Evolutionary conservation across 441 rosid genomes (phyloP).

Genomic region (Omphalea diandra): DNA sequence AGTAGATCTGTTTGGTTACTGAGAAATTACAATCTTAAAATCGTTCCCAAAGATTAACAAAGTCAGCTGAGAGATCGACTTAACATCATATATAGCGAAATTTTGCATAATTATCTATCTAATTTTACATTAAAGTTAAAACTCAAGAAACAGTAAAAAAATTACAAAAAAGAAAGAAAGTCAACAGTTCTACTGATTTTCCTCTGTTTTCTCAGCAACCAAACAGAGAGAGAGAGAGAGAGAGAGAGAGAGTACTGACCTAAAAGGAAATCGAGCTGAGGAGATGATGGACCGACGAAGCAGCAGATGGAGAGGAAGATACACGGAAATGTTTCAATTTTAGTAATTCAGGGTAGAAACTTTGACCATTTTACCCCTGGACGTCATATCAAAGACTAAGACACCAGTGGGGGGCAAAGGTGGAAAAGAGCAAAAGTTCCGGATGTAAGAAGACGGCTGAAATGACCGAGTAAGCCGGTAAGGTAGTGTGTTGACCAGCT

Average conservation of each 20-base stretch:
- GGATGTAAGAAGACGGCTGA: not conserved
- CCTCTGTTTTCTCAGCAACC: slow-evolving; percentile 22
- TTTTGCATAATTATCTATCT: not conserved
- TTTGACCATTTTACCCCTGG: slow-evolving; percentile 27
- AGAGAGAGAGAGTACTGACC: slow-evolving; percentile 20
- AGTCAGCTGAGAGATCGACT: not conserved
- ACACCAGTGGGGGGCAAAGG: slow-evolving; percentile 3
- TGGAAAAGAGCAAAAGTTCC: not conserved
- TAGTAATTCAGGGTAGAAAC: accelerated
- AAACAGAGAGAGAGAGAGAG: not conserved
- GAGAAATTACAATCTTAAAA: slow-evolving; percentile 13
- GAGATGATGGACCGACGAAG: slow-evolving; percentile 8
- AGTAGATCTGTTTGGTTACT: not conserved
- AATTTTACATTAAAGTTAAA: not conserved
- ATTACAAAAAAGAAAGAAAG: not conserved
- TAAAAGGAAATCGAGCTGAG: slow-evolving; percentile 5
- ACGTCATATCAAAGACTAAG: not conserved
- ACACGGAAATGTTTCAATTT: not conserved
- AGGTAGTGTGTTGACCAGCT: not conserved
- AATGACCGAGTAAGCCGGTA: slow-evolving; percentile 14
- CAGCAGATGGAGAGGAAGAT: not conserved
- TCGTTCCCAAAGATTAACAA: not conserved
- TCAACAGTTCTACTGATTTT: slow-evolving; percentile 16
- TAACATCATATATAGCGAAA: not conserved
- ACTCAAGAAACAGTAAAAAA: not conserved